Percentiles rank a stretch among this genome's conserved stretches.
Evolutionary conservation across 345 rosid genomes (phyloP).

Genomic region (Melaleuca alternifolia): DNA sequence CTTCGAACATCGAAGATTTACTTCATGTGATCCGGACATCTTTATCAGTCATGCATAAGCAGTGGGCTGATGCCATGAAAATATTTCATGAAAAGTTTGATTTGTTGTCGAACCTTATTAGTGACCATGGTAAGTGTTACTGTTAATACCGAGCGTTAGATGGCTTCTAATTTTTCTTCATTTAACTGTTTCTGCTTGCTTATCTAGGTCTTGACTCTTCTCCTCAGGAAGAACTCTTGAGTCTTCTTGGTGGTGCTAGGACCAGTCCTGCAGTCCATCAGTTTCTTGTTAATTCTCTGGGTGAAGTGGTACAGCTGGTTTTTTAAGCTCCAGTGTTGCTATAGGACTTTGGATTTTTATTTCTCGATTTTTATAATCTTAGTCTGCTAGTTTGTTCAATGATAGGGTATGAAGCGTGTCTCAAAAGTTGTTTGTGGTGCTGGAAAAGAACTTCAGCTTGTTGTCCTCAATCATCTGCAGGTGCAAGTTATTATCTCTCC

Average conservation of each 20-base stretch:
- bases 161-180: background rate
- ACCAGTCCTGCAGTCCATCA: constrained; percentile 90
- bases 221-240: constrained; percentile 90
- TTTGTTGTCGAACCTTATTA: constrained; percentile 56
- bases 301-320: constrained; percentile 60
- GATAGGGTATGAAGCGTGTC: constrained; percentile 82
- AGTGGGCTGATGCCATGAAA: constrained; percentile 84
- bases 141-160: background rate
- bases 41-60: constrained; percentile 66
- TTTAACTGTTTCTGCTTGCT: background rate
- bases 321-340: constrained; percentile 1
- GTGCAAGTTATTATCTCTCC: constrained; percentile 19
- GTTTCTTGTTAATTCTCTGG: constrained; percentile 75
- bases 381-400: background rate
- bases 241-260: constrained; percentile 83
- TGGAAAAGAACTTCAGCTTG: constrained; percentile 80
- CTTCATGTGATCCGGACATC: constrained; percentile 71
- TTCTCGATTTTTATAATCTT: background rate
- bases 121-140: constrained; percentile 53
- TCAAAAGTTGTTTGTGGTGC: constrained; percentile 76
- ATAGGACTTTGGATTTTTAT: background rate
- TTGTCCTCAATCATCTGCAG: constrained; percentile 89
- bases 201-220: constrained; percentile 71
- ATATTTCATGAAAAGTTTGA: constrained; percentile 70
- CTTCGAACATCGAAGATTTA: constrained; percentile 78